These are phyloP conservation scores for Hypoxylon perforatum DNA, from an alignment of 495 filamentous ascomycete genomes.

Conservation along the genomic window DNA sequence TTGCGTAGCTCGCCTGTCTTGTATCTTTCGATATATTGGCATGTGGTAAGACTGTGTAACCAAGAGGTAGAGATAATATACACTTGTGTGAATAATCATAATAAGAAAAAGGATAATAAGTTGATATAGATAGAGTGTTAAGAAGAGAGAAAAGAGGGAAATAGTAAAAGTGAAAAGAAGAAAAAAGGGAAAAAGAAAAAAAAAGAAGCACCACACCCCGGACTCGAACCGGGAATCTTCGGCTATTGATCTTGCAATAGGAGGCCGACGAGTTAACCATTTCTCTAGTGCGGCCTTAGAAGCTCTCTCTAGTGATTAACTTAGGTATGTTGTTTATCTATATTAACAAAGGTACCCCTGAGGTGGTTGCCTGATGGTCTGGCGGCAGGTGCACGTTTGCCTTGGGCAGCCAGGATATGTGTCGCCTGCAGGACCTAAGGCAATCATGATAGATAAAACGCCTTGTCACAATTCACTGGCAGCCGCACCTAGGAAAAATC, in stretches of 20 bases:
- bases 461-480: neutral
- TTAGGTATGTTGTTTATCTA: constrained; percentile 1
- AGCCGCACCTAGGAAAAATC: neutral
- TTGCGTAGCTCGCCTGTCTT: too few relatives aligned
- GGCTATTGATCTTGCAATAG: constrained; percentile 27
- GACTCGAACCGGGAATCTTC: constrained; percentile 45
- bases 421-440: too few relatives aligned
- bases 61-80: too few relatives aligned
- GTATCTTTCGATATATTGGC: too few relatives aligned
- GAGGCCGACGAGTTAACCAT: constrained; percentile 45
- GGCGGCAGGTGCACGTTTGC: neutral
- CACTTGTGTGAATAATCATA: too few relatives aligned
- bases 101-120: neutral
- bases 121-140: neutral
- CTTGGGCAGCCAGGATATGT: neutral
- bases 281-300: constrained; percentile 38
- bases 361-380: neutral
- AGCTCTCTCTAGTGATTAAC: too few relatives aligned
- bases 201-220: constrained; percentile 35
- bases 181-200: constrained; percentile 5
- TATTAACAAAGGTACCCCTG: constrained; percentile 15
- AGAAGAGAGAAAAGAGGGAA: neutral
- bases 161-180: neutral
- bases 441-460: constrained; percentile 2
- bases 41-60: too few relatives aligned